phyloP scores from a whole-genome alignment of 2,329 filamentous ascomycete species.

The Clonostachys rhizophaga region DNA sequence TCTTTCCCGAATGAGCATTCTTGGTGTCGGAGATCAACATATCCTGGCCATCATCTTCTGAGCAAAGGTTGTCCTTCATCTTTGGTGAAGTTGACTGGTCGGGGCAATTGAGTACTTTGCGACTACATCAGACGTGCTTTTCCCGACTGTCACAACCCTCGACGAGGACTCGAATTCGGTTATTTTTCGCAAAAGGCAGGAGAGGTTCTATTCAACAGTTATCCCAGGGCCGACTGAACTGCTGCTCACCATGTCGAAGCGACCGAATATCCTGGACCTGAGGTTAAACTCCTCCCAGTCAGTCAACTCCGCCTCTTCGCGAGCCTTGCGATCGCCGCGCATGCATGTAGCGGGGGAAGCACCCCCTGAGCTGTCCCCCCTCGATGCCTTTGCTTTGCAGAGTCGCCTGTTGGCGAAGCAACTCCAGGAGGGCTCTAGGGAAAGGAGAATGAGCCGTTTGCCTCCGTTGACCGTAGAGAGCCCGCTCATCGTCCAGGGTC shows the following conservation, averaged over 20 bases:
- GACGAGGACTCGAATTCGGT: too few relatives aligned
- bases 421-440: constrained; percentile 72
- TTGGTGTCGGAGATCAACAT: too few relatives aligned
- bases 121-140: too few relatives aligned
- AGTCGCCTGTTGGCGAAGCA: constrained; percentile 83
- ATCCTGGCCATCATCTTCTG: too few relatives aligned
- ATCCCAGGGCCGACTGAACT: neutral
- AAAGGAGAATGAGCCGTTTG: constrained; percentile 76
- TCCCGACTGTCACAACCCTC: too few relatives aligned
- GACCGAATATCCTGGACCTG: constrained; percentile 55
- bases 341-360: constrained; percentile 74
- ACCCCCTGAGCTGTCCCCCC: constrained; percentile 85
- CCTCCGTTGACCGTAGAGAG: constrained; percentile 80
- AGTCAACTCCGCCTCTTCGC: constrained; percentile 34
- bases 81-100: too few relatives aligned
- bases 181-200: too few relatives aligned
- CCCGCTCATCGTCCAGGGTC: constrained; percentile 68
- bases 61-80: too few relatives aligned
- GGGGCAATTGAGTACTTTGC: too few relatives aligned
- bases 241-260: constrained; percentile 40
- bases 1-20: too few relatives aligned
- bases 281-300: constrained; percentile 53
- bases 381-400: constrained; percentile 93
- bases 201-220: neutral
- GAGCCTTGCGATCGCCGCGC: constrained; percentile 66